Base-by-base conservation (phyloP, 1,139 yeast species). In the Hansenula sp. region DNA sequence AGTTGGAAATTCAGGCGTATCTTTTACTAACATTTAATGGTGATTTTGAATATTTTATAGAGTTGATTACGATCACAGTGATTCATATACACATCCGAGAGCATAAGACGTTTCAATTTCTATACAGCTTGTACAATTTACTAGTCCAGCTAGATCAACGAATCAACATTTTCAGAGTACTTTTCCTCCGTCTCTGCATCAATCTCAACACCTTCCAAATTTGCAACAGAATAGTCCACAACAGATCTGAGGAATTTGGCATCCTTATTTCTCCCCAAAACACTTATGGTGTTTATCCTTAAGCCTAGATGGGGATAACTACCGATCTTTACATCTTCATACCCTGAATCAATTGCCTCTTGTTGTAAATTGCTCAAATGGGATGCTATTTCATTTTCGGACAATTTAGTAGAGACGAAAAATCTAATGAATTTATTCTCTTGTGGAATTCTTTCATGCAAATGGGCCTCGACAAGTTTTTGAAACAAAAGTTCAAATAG, bases 301-400 rank as follows among this genome's bases (percentile, higher is more conserved):
- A 78, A 73, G 15, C 73, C 72, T 63, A 79, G 71, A 61, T 88
- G 96, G 0, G 96, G 96, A 58, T 89, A 89, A 35, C 91, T 82
- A 4, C 96, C 96, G 39, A 89, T 70, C 59, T 88, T 88, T 43
- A 88, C 71, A 9, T 56, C 65, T 5, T 63, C 60, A 18, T 63
- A 54, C 3, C 71, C 72, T 36, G 61, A 66, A n/a, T 65, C 58
- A 6, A 52, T 56, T 36, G 77, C 76, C 39, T 68, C 62, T 1
- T 61, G 53, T 54, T 86, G 94, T 39, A 84, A 61, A 2, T 64
- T 60, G 2, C 76, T 58, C 47, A 89, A 68, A 47, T 70, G 78
- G 5, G 85, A 81, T 0, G 96, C 93, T 56, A 88, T 73, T 45
- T 72, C 78, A 15, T 88, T 76, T 58, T 89, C 96, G 1, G 76